Evolutionary conservation across 2,329 filamentous ascomycete species (phyloP), one percentile per base, ranked within the genome.

Genomic region (Botrytis fragariae): DNA sequence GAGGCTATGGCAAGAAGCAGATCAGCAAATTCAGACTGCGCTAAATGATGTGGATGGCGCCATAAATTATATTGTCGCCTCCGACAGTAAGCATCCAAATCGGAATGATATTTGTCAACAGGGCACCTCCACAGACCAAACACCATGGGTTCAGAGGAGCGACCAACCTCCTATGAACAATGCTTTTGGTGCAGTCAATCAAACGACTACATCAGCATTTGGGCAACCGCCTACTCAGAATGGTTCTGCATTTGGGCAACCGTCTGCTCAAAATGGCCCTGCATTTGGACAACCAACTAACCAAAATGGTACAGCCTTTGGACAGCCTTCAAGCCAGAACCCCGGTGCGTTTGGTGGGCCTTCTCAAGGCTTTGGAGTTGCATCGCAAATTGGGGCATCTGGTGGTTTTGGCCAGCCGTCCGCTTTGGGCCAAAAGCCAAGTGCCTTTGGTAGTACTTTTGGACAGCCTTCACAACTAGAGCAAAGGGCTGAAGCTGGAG

Each of bases 81-180:
- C 87, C 35, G 88, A 87, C 71, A 89, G 92, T 71, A 88, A 89
- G 59, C 93, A 94, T 78, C 93, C 93, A 1, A 97, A 96, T 79
- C 87, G 93, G 59, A 84, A 87, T 70, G 92, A 95, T 76, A 85
- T 91, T 32, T 87, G 81, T 83, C 85, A 72, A 83, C 83, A 82
- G 84, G 81, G 54, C 63, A 72, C 61, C 9, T 67, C 51, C 20
- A 37, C 54, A 29, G 73, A 68, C 29, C 72, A 69, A n/a, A 71
- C 42, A n/a, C 85, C 63, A 80, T 72, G 71, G 71, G 29, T 60
- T 59, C 71, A 72, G 44, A 63, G 51, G 32, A 39, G 54, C 22
- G 74, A 73, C 68, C 69, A 72, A 88, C 88, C 74, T 39, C 37
- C 73, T 62, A 32, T 29, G 29, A 71, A 9, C 29, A 73, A 29